Conservation (phyloP, 164 flowering plant genomes). For the Cinnamomum micranthum region DNA sequence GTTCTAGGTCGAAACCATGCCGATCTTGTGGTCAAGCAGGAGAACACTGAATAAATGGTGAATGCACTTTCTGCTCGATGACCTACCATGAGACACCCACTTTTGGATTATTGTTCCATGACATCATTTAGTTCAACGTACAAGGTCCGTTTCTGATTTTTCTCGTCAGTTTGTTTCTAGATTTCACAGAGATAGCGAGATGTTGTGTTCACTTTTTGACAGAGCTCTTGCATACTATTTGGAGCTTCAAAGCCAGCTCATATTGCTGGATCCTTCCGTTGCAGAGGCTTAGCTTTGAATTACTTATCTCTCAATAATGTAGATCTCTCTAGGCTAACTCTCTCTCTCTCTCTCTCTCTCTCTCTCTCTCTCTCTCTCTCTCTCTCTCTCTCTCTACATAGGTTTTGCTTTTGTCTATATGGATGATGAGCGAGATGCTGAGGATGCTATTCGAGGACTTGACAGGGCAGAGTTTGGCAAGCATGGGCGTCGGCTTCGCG, state of each 20-base stretch:
- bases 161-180: slow-evolving; percentile 56
- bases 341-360: not conserved
- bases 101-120: slow-evolving; percentile 77
- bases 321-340: not conserved
- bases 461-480: slow-evolving; percentile 85
- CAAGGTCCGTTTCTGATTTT: slow-evolving; percentile 89
- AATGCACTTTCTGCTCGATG: slow-evolving; percentile 51
- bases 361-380: no score
- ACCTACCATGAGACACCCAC: slow-evolving; percentile 70
- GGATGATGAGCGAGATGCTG: slow-evolving; percentile 99
- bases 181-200: slow-evolving; percentile 37
- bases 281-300: slow-evolving; percentile 21
- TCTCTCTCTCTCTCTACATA: slow-evolving; percentile 11
- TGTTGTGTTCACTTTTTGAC: slow-evolving; percentile 26
- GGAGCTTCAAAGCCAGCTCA: slow-evolving; percentile 9
- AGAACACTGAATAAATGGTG: slow-evolving; percentile 41
- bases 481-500: slow-evolving; percentile 90
- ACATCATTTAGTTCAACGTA: slow-evolving; percentile 62
- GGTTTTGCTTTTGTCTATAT: slow-evolving; percentile 98
- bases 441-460: slow-evolving; percentile 84
- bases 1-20: slow-evolving; percentile 39
- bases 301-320: not conserved
- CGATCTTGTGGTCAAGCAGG: slow-evolving; percentile 43
- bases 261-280: slow-evolving; percentile 13
- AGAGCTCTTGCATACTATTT: slow-evolving; percentile 14